phyloP scores from a whole-genome alignment of 1,284 basidiomycete genomes.

The Pyrrhoderma lamaoense region DNA sequence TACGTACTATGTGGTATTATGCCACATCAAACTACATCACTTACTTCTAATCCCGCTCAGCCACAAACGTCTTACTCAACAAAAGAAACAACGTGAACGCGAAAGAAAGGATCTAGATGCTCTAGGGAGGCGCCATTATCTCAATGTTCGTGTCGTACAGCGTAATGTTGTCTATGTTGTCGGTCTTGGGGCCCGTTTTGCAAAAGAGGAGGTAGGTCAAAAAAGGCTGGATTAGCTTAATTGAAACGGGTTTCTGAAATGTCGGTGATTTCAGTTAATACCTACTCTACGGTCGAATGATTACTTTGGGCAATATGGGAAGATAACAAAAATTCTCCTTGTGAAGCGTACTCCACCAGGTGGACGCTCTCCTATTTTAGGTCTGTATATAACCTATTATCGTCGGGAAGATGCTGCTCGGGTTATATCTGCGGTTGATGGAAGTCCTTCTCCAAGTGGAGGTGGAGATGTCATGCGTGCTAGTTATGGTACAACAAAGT shows the following conservation, averaged over 20 bases:
- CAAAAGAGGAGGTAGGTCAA: conserved; percentile 83
- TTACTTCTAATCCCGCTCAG: conserved; percentile 18
- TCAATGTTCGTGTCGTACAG: conserved; percentile 94
- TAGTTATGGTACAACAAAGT: conserved; percentile 95
- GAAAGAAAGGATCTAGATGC: conserved; percentile 94
- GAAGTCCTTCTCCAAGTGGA: conserved; percentile 77
- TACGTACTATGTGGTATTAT: conserved; percentile 37
- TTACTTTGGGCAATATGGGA: conserved; percentile 98
- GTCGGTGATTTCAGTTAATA: conserved; percentile 83
- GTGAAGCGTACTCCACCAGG: conserved; percentile 81
- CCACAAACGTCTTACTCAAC: conserved; percentile 90
- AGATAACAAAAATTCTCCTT: conserved; percentile 93
- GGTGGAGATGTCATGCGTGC: conserved; percentile 81
- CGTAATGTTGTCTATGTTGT: conserved; percentile 96
- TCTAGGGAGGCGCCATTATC: conserved; percentile 80
- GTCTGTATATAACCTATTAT: conserved; percentile 95
- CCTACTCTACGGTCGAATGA: conserved; percentile 92
- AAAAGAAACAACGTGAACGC: conserved; percentile 93
- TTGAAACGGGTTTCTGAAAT: too few relatives aligned
- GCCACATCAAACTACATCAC: conserved; percentile 2
- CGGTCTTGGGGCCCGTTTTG: conserved; percentile 84
- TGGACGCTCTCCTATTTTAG: conserved; percentile 72
- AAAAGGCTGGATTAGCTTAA: neutral
- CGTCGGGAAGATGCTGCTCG: conserved; percentile 92
- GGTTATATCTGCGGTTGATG: conserved; percentile 90